Percentiles rank a stretch among this genome's conserved stretches.
phyloP scores from a whole-genome alignment of 495 filamentous ascomycete genomes.

The Schizothecium vesticola region DNA sequence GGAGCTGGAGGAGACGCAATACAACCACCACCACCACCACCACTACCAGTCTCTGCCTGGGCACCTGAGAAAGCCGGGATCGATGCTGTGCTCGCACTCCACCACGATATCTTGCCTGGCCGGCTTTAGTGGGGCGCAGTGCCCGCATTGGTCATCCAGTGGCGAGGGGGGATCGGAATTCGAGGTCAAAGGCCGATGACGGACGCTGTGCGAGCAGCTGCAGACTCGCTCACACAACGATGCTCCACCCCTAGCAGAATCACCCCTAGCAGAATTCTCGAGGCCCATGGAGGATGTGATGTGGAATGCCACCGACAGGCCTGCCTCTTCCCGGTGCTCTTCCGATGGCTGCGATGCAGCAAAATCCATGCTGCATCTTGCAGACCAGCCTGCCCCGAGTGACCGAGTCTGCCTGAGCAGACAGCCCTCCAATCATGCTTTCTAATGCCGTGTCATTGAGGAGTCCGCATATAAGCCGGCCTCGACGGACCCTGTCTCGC shows the following conservation, averaged over 20 bases:
- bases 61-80: not conserved
- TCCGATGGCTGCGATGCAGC: not conserved
- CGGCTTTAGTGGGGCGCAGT: not conserved
- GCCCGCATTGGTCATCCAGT: not conserved
- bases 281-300: not conserved
- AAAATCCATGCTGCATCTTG: not conserved
- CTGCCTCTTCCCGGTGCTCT: not conserved
- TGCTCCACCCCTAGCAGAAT: not conserved
- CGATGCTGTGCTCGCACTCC: not conserved
- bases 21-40: not conserved
- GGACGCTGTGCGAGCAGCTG: not conserved
- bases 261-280: no score
- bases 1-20: not conserved
- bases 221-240: not conserved
- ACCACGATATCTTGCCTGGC: not conserved
- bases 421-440: not conserved
- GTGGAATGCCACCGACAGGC: not conserved
- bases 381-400: not conserved
- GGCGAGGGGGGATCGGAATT: not conserved
- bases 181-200: not conserved
- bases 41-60: not conserved
- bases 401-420: slow-evolving; percentile 3
- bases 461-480: not conserved
- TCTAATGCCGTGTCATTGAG: not conserved
- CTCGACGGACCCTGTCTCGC: not conserved